phyloP scores from a whole-genome alignment of 2,329 filamentous ascomycete species.

The Stemphylium lycopersici region DNA sequence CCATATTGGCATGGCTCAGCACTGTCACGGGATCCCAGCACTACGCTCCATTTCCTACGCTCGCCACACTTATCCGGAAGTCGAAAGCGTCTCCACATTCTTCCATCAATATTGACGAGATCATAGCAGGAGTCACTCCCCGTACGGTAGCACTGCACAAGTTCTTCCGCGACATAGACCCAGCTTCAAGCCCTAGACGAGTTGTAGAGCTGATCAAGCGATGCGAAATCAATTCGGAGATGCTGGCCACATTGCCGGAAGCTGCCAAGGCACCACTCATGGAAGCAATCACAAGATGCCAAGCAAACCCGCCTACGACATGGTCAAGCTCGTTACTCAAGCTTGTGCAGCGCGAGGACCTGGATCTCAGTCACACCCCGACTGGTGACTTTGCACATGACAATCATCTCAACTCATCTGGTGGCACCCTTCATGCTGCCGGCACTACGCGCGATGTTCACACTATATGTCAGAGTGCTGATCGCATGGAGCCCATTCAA shows the following conservation, averaged over 20 bases:
- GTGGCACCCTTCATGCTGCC: conserved; percentile 20
- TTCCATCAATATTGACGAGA: conserved; percentile 45
- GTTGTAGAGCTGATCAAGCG: conserved; percentile 76
- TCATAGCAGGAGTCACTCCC: conserved; percentile 43
- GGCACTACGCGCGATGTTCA: conserved; percentile 69
- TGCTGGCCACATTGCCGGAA: conserved; percentile 85
- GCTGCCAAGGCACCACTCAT: conserved; percentile 79
- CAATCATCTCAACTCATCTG: conserved; percentile 25
- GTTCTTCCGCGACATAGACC: conserved; percentile 63
- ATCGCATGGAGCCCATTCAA: conserved; percentile 70
- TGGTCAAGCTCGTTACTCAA: conserved; percentile 76
- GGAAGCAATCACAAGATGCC: conserved; percentile 84
- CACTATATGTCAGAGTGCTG: conserved; percentile 72
- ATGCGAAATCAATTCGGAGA: conserved; percentile 68
- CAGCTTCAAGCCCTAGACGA: conserved; percentile 55
- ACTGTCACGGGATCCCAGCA: conserved; percentile 37
- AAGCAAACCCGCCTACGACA: conserved; percentile 76
- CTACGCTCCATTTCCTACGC: conserved; percentile 45
- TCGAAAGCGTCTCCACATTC: conserved; percentile 48
- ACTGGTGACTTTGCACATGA: conserved; percentile 31
- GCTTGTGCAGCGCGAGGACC: conserved; percentile 81
- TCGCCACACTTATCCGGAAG: conserved; percentile 46
- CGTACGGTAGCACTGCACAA: conserved; percentile 72
- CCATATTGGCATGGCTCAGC: conserved; percentile 61
- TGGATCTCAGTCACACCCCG: conserved; percentile 56